These are phyloP conservation scores for Paraleonurus japonicus DNA, from an alignment of 257 asterid genomes.

Conservation along the genomic window DNA sequence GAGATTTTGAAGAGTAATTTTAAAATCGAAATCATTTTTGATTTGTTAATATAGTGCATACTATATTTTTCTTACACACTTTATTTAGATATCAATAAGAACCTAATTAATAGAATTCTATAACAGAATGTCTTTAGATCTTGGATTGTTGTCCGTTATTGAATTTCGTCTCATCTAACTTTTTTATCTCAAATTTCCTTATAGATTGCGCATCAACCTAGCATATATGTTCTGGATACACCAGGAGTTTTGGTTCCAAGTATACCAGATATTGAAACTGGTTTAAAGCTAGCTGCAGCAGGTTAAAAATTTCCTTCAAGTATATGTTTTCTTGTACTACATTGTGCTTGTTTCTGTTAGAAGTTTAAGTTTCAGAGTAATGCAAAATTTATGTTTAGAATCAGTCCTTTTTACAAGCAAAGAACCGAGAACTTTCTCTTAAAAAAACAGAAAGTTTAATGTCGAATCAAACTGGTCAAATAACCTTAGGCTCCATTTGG, in stretches of 20 bases:
- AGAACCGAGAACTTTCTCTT: not conserved
- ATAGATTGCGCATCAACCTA: conserved; percentile 91
- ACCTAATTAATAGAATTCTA: not conserved
- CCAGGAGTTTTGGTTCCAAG: conserved; percentile 97
- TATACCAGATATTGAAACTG: conserved; percentile 80
- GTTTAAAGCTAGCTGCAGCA: conserved; percentile 89
- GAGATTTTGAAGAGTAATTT: no score
- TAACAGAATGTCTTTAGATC: not conserved
- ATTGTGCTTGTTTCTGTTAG: not conserved
- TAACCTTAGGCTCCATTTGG: no score
- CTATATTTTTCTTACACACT: not conserved
- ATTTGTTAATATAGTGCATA: no score
- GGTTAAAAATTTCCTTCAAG: conserved; percentile 39
- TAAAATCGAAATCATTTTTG: no score
- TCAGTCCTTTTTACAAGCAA: not conserved
- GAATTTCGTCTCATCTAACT: conserved; percentile 7
- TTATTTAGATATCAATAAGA: not conserved
- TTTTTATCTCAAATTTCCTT: conserved; percentile 2
- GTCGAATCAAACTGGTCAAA: not conserved
- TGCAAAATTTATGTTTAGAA: not conserved
- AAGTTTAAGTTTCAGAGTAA: not conserved
- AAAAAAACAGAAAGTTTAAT: not conserved
- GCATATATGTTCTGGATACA: conserved; percentile 89
- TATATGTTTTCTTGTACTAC: not conserved
- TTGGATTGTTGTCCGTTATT: not conserved